Percentiles rank a stretch among this genome's conserved stretches.
Conservation (phyloP, 768 basidiomycete genomes). For the Ramaria sp. region DNA sequence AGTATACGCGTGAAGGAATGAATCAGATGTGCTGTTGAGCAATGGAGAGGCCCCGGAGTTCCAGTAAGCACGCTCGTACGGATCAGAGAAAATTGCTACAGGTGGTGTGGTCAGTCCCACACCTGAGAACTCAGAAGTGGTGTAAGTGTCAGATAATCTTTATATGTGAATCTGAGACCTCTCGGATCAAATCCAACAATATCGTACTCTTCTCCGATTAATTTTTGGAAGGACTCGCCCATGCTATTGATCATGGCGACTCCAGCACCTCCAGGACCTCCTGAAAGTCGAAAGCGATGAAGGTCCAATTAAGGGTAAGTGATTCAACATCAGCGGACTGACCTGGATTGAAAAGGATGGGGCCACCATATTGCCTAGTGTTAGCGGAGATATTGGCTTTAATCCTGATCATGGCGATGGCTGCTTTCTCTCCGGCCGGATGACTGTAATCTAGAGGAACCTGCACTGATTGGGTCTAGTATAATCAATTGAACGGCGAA, state of each 20-base stretch:
- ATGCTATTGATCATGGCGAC: conserved; percentile 18
- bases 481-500: background rate
- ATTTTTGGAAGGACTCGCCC: conserved; percentile 18
- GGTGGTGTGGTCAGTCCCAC: conserved; percentile 6
- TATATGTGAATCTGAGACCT: conserved; percentile 15
- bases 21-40: conserved; percentile 4
- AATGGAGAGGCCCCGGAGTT: background rate
- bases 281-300: conserved; percentile 8
- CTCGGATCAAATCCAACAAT: conserved; percentile 38
- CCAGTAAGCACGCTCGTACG: conserved; percentile 1
- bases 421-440: conserved; percentile 25
- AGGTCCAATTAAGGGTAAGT: background rate
- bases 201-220: conserved; percentile 35
- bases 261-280: conserved; percentile 38
- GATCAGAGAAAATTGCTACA: background rate
- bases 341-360: conserved; percentile 33
- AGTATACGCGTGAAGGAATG: background rate
- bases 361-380: conserved; percentile 29
- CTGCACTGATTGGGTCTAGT: conserved; percentile 14
- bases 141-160: background rate
- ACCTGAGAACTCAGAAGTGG: conserved; percentile 1
- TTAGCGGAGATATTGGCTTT: conserved; percentile 22
- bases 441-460: conserved; percentile 37
- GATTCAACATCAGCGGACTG: background rate
- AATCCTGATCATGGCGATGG: conserved; percentile 33